phyloP scores from a whole-genome alignment of 1,284 basidiomycete species.

The Trametes polyzona region DNA sequence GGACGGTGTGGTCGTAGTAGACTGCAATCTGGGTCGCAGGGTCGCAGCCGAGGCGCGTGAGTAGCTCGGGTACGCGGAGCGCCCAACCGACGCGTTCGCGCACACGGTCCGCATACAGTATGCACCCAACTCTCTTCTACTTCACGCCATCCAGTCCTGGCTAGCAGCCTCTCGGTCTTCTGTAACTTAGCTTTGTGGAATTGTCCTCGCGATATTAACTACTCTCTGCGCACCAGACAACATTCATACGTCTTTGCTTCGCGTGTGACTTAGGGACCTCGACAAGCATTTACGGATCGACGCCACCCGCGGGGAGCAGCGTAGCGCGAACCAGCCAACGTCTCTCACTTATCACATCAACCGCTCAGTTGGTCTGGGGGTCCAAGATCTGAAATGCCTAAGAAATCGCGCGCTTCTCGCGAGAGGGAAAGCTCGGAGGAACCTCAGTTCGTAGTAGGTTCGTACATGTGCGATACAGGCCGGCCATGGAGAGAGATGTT shows the following conservation, averaged over 20 bases:
- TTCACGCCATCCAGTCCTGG: not conserved
- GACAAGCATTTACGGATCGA: too few relatives aligned
- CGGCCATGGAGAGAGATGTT: not conserved
- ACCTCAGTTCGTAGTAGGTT: slow-evolving; percentile 58
- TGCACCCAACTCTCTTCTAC: not conserved
- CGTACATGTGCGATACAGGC: slow-evolving; percentile 19
- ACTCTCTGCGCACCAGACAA: too few relatives aligned
- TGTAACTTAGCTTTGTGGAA: too few relatives aligned
- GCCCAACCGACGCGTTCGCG: slow-evolving; percentile 1
- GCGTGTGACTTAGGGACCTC: too few relatives aligned
- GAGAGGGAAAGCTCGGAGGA: slow-evolving; percentile 25
- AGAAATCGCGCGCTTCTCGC: too few relatives aligned
- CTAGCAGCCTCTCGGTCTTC: too few relatives aligned
- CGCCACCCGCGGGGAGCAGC: too few relatives aligned
- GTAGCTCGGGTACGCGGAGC: not conserved
- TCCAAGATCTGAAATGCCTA: slow-evolving; percentile 3
- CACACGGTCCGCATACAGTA: not conserved
- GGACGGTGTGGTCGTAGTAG: not conserved
- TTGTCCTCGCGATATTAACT: too few relatives aligned
- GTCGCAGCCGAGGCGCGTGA: slow-evolving; percentile 4
- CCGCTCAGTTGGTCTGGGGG: too few relatives aligned
- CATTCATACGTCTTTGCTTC: too few relatives aligned
- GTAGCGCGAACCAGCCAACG: too few relatives aligned
- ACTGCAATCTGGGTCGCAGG: not conserved
- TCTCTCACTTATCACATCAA: too few relatives aligned